Base-by-base conservation (phyloP, 148 eudicot genomes). In the Tetragonia tetragonoides region DNA sequence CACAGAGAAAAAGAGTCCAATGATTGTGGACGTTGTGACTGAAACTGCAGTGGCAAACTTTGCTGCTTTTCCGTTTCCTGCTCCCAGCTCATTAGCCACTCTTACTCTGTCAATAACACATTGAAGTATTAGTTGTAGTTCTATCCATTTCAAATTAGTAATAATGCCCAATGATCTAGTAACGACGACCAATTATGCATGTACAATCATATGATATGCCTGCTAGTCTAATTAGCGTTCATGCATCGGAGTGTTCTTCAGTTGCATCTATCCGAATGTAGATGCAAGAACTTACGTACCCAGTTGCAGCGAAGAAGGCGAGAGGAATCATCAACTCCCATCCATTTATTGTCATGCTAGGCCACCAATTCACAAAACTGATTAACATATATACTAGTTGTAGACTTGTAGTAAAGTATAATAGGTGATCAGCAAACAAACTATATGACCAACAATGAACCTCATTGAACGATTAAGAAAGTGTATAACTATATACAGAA, bases 321-420 rank as follows among this genome's bases (percentile, higher is more conserved):
- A 87, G 81, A 73, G 89, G 87, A 81, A 87, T 44, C 87, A 85
- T 87, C 89, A 87, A 83, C 83, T 87, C 89, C 89, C 89, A 87
- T 3, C 89, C 86, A 71, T 87, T 87, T 37, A 87, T 87, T 4
- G 86, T 84, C 86, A 84, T 85, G 84, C 89, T 87, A n/a, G n/a
- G n/a, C n/a, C n/a, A n/a, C n/a, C n/a, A n/a, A n/a, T n/a, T n/a
- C n/a, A n/a, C n/a, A n/a, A n/a, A n/a, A n/a, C n/a, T n/a, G n/a
- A n/a, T n/a, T n/a, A n/a, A n/a, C n/a, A n/a, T n/a, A n/a, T n/a
- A n/a, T n/a, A n/a, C n/a, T n/a, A n/a, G n/a, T n/a, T n/a, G n/a
- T n/a, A n/a, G n/a, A n/a, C n/a, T n/a, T n/a, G n/a, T n/a, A n/a
- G n/a, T n/a, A n/a, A n/a, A n/a, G n/a, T n/a, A n/a, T n/a, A n/a